Evolutionary conservation across 805 yeast genomes (phyloP), one percentile per base, ranked within the genome.

Genomic region (Metschnikowia vanudenii): DNA sequence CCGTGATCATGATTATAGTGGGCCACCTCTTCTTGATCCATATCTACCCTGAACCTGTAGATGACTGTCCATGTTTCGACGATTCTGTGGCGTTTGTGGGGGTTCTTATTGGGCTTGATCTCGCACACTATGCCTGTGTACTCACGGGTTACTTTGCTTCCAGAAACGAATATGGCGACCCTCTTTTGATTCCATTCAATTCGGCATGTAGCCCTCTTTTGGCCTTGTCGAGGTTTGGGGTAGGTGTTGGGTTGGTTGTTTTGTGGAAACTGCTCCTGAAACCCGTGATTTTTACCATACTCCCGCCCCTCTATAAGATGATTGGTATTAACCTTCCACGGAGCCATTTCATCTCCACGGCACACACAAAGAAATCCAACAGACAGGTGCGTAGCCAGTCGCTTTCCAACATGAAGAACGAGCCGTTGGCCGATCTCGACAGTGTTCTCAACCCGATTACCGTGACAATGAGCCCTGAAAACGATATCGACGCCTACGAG

Each of bases 21-120:
- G 71, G 76, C 1, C 74, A 75, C 55, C 60, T 84, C 37, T 50
- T 67, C 1, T 57, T 85, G 29, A 76, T 91, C 18, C 82, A 85
- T 56, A 64, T 74, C 35, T 96, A 90, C 65, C 86, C 90, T 0
- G 80, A 78, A 47, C 98, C 98, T 1, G 82, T 86, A 17, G 99
- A 94, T 57, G 85, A 84, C 54, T 92, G 99, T 61, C 99, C 99
- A 1, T 94, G 99, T 63, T 92, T 85, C 60, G 97, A 91, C 59
- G 99, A 92, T 62, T 81, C 90, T 16, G 96, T 92, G 26, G 96
- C 98, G 4, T 92, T 92, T 58, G 70, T 91, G 43, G 96, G 96
- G 3, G 97, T 91, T 36, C 71, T 90, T 13, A 68, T 82, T 37
- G 99, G 99, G 0, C 56, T 85, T 6, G 94, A 86, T 51, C 52